Evolutionary conservation across 768 basidiomycete genomes (phyloP), one percentile per base, ranked within the genome.

Genomic region (Rossbeevera mucosa): DNA sequence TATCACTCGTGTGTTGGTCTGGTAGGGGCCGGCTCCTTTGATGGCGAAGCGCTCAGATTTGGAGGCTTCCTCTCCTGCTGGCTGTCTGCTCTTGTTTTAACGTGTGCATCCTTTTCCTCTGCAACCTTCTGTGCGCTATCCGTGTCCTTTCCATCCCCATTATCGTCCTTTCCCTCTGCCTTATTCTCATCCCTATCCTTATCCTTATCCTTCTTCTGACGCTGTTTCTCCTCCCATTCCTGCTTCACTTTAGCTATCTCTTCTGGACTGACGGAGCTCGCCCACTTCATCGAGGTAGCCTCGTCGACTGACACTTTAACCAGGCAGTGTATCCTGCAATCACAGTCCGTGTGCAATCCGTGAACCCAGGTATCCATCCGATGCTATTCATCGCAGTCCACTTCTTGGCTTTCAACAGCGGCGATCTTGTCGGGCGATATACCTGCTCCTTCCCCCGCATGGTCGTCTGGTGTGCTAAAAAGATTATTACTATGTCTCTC

Each of bases 261-360:
- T 57, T 89, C 88, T 14, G 81, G 74, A 53, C 78, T 77, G 25
- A 71, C 62, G 1, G 70, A 64, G 18, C n/a, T n/a, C 53, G 16
- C 21, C 28, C 20, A 3, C 20, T 9, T 24, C 24, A 12, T 33
- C 44, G 25, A 12, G 8, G 14, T 48, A 11, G 31, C 48, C 3
- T 36, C 36, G 36, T 49, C 52, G 46, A 50, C 36, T 59, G 46
- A 57, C 38, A n/a, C 44, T 47, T 53, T 20, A 43, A 52, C 28
- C 43, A 95, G 93, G 80, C 92, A 26, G 86, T 94, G 38, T 95
- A 81, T 69, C 94, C 94, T 5, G 80, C 93, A 0, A 86, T 93
- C 56, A 94, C 94, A 2, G 80, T 85, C 3, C 86, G 86, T 0
- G 81, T 95, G 47, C 67, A 70, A 28, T 80, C 94, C 4, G 81